Evolutionary conservation across 352 stramenopile genomes (phyloP), one percentile per base, ranked within the genome.

Genomic region (Globisporangium nagaii): DNA sequence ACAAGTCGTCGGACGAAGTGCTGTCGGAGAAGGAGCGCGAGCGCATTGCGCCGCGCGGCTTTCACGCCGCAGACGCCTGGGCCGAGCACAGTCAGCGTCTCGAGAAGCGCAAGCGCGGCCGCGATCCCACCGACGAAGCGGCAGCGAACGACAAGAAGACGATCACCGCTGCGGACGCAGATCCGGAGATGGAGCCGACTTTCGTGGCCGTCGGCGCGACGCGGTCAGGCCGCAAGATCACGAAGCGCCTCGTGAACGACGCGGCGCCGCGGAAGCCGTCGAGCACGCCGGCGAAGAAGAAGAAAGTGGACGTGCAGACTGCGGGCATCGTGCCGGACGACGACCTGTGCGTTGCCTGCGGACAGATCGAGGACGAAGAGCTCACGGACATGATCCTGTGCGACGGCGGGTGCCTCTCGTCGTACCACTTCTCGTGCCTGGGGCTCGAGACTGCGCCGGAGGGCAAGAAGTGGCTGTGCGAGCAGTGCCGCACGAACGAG

Each of bases 341-440:
- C 30, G 77, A 88, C 55, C 44, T 92, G 27, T 96, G 86, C 47
- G 77, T 64, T 7, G 62, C 79, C 34, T 96, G 86, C 53, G 74
- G 84, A 24, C 78, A 94, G 60, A 86, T 90, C 50, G 84, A 96
- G 47, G 84, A 93, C 61, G 82, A 90, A 19, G 68, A 86, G 37
- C 50, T 89, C 34, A 85, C 68, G 7, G 72, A 96, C 45, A 81
- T 98, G 67, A 71, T 98, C 12, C 48, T 98, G 45, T 98, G 93
- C 50, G 91, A 98, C 65, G 92, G 91, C n/a, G 68, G 73, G 2
- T 98, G 93, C 56, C 62, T 91, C 28, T 93, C 90, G 44, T 87
- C 89, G 43, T 98, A 96, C 74, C 93, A 98, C 62, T 88, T 93
- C 24, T 87, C 79, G 24, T 98, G 93, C 66, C 71, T 96, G 20